Base-by-base conservation (phyloP, 306 rosid genomes). In the Inga leiocalycina region DNA sequence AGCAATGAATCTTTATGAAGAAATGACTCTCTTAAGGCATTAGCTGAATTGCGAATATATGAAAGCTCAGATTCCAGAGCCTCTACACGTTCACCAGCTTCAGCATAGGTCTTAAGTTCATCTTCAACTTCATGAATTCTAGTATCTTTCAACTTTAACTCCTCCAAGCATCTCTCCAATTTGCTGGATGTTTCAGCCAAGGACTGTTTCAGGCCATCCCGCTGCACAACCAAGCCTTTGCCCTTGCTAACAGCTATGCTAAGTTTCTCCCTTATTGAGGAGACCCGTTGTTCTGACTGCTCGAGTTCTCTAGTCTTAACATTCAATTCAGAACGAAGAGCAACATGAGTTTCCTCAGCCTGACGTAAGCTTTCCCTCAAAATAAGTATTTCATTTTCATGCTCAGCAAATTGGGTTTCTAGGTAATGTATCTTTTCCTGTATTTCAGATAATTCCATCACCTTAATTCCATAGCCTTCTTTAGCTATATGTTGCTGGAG, bases 1-100 rank as follows among this genome's bases (percentile, higher is more conserved):
- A 97, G 98, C 75, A 86, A 88, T 74, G 99, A 97, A 88, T 97
- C 99, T 85, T 97, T 97, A 51, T 90, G 97, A 85, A 97, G 98
- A 88, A 97, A 97, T 14, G 99, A 97, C 92, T 97, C 99, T 84
- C 99, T 88, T 83, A 97, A 87, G 71, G 94, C 95, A 82, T 95
- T 97, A 74, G 99, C 91, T 48, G 98, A 97, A 88, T 97, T 97
- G 79, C 99, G 99, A 79, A 97, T 97, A 86, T 97, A 97, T 41
- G 94, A 97, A 84, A 97, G 97, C 89, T 97, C 99, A 16, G 99
- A 92, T 84, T 97, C 99, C 89, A 97, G 86, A 81, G 99, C 97
- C 81, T 94, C 99, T 79, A 87, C 93, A 15, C 97, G 97, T 84
- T 96, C 99, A 79, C 98, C 97, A 71, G 99, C 96, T 85, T 94